These are phyloP conservation scores for Cladosporium phlei DNA, from an alignment of 2,329 filamentous ascomycete species.

Conservation along the genomic window DNA sequence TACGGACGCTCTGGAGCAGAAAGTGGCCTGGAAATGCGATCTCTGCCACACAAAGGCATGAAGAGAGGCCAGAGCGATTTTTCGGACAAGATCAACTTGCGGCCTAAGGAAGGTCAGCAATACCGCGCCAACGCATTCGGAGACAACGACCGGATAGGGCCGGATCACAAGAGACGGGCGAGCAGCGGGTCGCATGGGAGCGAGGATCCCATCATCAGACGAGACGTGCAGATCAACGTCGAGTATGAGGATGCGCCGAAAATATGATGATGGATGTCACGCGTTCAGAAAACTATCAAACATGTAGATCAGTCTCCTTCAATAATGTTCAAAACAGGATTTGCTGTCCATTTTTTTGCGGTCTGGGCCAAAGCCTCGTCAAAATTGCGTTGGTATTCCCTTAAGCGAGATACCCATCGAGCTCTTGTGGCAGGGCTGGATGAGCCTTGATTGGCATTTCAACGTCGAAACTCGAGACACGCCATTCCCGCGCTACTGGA, in stretches of 20 bases:
- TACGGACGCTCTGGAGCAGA: slow-evolving; percentile 15
- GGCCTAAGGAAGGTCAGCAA: slow-evolving; percentile 15
- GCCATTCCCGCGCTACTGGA: no score
- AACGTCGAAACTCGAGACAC: no score
- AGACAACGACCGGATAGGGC: slow-evolving; percentile 11
- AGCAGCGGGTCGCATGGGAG: slow-evolving; percentile 18
- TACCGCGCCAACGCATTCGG: slow-evolving; percentile 20
- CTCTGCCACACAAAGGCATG: background rate
- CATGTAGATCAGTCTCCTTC: no score
- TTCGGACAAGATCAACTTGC: slow-evolving; percentile 11
- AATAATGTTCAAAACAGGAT: no score
- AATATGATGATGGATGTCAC: no score
- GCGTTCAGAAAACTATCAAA: no score
- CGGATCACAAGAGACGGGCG: slow-evolving; percentile 15
- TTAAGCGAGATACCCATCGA: no score
- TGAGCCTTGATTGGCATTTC: no score
- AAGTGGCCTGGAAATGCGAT: slow-evolving; percentile 11
- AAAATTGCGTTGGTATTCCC: no score
- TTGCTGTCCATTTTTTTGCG: no score
- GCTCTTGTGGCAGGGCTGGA: no score
- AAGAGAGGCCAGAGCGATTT: slow-evolving; percentile 3
- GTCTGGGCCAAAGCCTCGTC: no score
- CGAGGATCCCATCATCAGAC: slow-evolving; percentile 24
- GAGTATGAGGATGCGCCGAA: slow-evolving; percentile 17
- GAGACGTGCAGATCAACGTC: slow-evolving; percentile 20